A percentile compares a stretch with the other conserved stretches of the same genome.
These are phyloP conservation scores for Achlya hypogyna DNA, from an alignment of 352 stramenopile genomes.

Conservation along the genomic window DNA sequence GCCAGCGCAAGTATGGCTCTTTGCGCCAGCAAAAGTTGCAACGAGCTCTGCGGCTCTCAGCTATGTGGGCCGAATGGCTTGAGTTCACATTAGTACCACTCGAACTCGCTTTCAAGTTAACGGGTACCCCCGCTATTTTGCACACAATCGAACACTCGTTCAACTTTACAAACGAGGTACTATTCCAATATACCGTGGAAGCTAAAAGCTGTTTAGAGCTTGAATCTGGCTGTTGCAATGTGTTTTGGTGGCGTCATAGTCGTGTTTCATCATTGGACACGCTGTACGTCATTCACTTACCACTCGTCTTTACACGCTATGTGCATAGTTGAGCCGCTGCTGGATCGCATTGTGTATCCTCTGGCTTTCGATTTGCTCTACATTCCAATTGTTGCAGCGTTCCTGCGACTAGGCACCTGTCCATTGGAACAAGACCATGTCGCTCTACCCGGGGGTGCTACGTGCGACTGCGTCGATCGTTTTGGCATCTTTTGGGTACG, in stretches of 20 bases:
- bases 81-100: background rate
- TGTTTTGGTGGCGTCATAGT: too few species aligned
- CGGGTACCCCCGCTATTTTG: background rate
- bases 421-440: background rate
- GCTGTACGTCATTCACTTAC: too few species aligned
- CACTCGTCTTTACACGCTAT: too few species aligned
- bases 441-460: background rate
- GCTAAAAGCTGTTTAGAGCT: too few species aligned
- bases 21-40: background rate
- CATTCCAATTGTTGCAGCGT: background rate
- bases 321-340: background rate
- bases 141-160: background rate
- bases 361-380: background rate
- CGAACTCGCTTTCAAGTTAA: background rate
- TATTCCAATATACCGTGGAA: too few species aligned
- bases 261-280: too few species aligned
- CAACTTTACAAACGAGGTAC: background rate
- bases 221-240: too few species aligned
- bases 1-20: background rate
- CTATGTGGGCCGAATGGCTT: background rate
- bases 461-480: background rate
- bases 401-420: background rate
- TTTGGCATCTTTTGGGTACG: background rate
- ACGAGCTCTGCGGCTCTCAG: background rate
- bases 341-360: background rate